Base-by-base conservation (phyloP, 2,329 filamentous ascomycete genomes). In the Diplodia intermedia region DNA sequence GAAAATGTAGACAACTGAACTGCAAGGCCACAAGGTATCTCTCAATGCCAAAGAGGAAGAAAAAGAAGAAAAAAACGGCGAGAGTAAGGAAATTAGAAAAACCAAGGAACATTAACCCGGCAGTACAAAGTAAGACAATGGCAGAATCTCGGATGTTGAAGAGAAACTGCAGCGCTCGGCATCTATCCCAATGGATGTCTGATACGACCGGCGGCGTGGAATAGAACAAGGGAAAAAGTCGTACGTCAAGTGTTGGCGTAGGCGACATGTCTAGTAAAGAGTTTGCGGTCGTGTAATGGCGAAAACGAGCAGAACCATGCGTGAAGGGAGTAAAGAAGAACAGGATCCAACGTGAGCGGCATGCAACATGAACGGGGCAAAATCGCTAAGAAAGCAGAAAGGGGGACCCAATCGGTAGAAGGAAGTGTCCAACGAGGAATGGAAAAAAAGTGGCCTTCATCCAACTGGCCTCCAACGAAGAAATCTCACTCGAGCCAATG, bases 21-120 rank as follows among this genome's bases (percentile, higher is more conserved):
- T 23, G 47, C 43, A 66, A 50, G 11, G 63, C 40, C 31, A 50
- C 63, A 66, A 66, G 53, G 63, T 66, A 66, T 54, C 63, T 55
- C 33, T 33, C 50, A 43, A 66, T 66, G 36, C 36, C 36, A n/a
- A n/a, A 62, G 47, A 62, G 18, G 40, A 54, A 38, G n/a, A 53
- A 65, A 7, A n/a, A 62, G 20, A 11, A 62, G 31, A 38, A 49
- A 40, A 40, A 62, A 62, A 9, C 15, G 38, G 3, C 12, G 23
- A 23, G 12, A 36, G 15, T 8, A 55, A 55, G 29, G 11, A 55
- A 14, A 55, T 18, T 18, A 55, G 8, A 20, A 40, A 50, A 31
- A 11, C 36, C 36, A 38, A 29, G n/a, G 26, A 47, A 31, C 49
- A 33, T 15, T 14, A 36, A 23, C 20, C 12, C 40, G 43, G 5